A percentile compares a stretch with the other conserved stretches of the same genome.
phyloP scores from a whole-genome alignment of 2,329 filamentous ascomycete genomes.

The Massarina eburnea region DNA sequence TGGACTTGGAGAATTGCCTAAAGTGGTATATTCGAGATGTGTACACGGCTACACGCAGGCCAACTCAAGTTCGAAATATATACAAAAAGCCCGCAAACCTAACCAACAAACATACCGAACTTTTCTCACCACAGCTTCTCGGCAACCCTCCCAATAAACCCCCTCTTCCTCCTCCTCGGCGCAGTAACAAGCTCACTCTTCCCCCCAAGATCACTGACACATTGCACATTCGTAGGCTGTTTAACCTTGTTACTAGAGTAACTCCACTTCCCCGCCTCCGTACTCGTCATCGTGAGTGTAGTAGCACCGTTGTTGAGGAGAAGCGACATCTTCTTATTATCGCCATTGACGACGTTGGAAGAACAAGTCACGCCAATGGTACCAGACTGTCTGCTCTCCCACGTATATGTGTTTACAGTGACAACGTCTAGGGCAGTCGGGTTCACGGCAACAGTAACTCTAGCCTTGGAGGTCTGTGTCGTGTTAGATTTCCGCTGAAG shows the following conservation, averaged over 20 bases:
- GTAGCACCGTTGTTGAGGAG: slow-evolving; percentile 26
- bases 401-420: slow-evolving; percentile 37
- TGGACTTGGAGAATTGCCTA: no score
- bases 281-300: slow-evolving; percentile 23
- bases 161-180: slow-evolving; percentile 20
- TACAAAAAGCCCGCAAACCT: not conserved
- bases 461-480: slow-evolving; percentile 24
- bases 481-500: slow-evolving; percentile 29
- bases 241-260: slow-evolving; percentile 26
- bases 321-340: slow-evolving; percentile 32
- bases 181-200: slow-evolving; percentile 24
- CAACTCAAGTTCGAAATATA: not conserved
- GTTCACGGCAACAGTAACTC: slow-evolving; percentile 31
- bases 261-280: slow-evolving; percentile 30
- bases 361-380: slow-evolving; percentile 35
- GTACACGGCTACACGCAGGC: not conserved
- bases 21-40: not conserved
- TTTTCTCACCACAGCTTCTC: not conserved
- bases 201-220: slow-evolving; percentile 26
- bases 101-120: not conserved
- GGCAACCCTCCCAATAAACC: slow-evolving; percentile 1
- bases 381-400: slow-evolving; percentile 30
- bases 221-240: slow-evolving; percentile 32
- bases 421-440: slow-evolving; percentile 30
- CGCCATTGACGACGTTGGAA: slow-evolving; percentile 39